phyloP scores from a whole-genome alignment of 495 filamentous ascomycete genomes.

The Penicillium antarcticum region DNA sequence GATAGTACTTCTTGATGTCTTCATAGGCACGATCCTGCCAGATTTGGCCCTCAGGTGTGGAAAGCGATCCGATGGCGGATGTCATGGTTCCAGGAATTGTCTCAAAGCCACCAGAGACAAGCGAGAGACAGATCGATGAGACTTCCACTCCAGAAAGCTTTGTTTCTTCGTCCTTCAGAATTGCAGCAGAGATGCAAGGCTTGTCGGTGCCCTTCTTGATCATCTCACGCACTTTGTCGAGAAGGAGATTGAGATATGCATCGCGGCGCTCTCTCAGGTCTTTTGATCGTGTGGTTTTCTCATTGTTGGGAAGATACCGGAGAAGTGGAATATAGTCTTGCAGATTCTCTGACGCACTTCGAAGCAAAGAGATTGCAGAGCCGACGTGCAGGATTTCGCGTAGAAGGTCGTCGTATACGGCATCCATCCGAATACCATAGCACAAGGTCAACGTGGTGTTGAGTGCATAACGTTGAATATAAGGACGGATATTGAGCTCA shows the following conservation, averaged over 20 bases:
- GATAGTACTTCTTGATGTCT: constrained; percentile 50
- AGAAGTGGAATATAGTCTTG: constrained; percentile 50
- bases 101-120: constrained; percentile 52
- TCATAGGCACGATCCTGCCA: constrained; percentile 52
- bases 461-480: constrained; percentile 48
- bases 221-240: constrained; percentile 48
- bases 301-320: constrained; percentile 46
- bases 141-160: constrained; percentile 48
- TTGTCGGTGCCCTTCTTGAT: constrained; percentile 48
- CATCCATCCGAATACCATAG: constrained; percentile 55
- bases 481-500: constrained; percentile 39
- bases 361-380: constrained; percentile 45
- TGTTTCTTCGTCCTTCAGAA: constrained; percentile 49
- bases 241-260: constrained; percentile 41
- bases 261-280: constrained; percentile 44
- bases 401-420: constrained; percentile 44
- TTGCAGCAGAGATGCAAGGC: constrained; percentile 49
- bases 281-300: constrained; percentile 44
- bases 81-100: constrained; percentile 50
- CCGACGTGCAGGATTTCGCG: constrained; percentile 50
- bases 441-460: constrained; percentile 51
- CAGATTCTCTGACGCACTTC: constrained; percentile 47
- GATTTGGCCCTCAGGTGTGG: constrained; percentile 43
- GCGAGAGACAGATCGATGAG: constrained; percentile 46
- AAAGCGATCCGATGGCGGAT: constrained; percentile 45